A percentile compares a stretch with the other conserved stretches of the same genome.
These are phyloP conservation scores for Carnegiea gigantea DNA, from an alignment of 179 eudicot species.

Conservation along the genomic window DNA sequence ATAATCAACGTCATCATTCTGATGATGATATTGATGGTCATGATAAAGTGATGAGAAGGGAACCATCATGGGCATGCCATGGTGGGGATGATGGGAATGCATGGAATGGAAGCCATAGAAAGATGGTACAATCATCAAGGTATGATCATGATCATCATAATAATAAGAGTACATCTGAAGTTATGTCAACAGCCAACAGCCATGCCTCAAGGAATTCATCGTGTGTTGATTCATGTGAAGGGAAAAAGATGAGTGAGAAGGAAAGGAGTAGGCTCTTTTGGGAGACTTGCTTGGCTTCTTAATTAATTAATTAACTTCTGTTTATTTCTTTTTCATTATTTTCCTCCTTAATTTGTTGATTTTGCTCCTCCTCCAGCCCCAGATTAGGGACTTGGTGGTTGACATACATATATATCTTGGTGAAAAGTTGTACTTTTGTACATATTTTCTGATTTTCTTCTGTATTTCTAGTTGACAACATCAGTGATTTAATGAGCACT, in stretches of 20 bases:
- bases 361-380: neutral
- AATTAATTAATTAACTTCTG: slow-evolving; percentile 18
- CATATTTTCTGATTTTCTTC: too few relatives aligned
- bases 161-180: slow-evolving; percentile 31
- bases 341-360: neutral
- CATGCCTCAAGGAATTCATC: slow-evolving; percentile 29
- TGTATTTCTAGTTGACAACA: too few relatives aligned
- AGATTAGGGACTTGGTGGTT: slow-evolving; percentile 1
- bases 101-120: neutral
- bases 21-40: slow-evolving; percentile 16
- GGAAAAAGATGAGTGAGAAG: slow-evolving; percentile 37
- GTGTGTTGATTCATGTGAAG: slow-evolving; percentile 33
- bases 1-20: too few relatives aligned
- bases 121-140: neutral
- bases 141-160: slow-evolving; percentile 14
- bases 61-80: neutral
- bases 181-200: slow-evolving; percentile 34
- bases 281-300: slow-evolving; percentile 81
- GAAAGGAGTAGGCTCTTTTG: slow-evolving; percentile 71
- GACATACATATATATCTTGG: neutral
- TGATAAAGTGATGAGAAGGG: slow-evolving; percentile 6
- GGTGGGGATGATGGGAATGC: slow-evolving; percentile 25
- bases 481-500: too few relatives aligned
- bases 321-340: neutral
- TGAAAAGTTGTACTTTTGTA: neutral